These are phyloP conservation scores for Carnegiea gigantea DNA, from an alignment of 179 eudicot genomes.

Conservation along the genomic window DNA sequence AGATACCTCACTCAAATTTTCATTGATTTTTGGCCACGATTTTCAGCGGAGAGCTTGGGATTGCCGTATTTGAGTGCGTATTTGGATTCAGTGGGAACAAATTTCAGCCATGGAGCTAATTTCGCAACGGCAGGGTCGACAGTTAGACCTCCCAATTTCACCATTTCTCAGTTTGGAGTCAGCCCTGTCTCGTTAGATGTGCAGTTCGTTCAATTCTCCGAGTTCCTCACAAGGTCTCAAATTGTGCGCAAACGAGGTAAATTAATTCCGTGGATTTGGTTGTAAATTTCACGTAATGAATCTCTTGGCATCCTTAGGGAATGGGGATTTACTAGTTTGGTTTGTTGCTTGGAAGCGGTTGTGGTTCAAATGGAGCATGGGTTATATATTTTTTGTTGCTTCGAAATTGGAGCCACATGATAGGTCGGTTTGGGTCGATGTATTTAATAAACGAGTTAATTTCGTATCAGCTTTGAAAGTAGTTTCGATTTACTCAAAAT, in stretches of 20 bases:
- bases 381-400: too few relatives aligned
- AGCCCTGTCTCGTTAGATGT: constrained; percentile 75
- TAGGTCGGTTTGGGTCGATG: too few relatives aligned
- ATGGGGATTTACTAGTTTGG: too few relatives aligned
- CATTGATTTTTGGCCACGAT: background rate
- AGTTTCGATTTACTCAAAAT: too few relatives aligned
- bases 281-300: too few relatives aligned
- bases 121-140: constrained; percentile 89
- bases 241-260: constrained; percentile 45
- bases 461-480: too few relatives aligned
- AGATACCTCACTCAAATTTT: background rate
- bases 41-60: constrained; percentile 67
- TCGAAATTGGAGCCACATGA: too few relatives aligned
- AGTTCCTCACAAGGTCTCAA: constrained; percentile 55
- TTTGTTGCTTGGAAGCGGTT: too few relatives aligned
- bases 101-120: constrained; percentile 86
- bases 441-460: too few relatives aligned
- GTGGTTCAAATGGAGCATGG: too few relatives aligned
- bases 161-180: constrained; percentile 56
- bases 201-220: constrained; percentile 54
- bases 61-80: constrained; percentile 65
- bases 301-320: too few relatives aligned
- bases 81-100: constrained; percentile 69
- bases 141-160: constrained; percentile 69
- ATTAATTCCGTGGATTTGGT: too few relatives aligned